A percentile compares a stretch with the other conserved stretches of the same genome.
phyloP scores from a whole-genome alignment of 2,329 filamentous ascomycete genomes.

The Zymoseptoria ardabiliae region DNA sequence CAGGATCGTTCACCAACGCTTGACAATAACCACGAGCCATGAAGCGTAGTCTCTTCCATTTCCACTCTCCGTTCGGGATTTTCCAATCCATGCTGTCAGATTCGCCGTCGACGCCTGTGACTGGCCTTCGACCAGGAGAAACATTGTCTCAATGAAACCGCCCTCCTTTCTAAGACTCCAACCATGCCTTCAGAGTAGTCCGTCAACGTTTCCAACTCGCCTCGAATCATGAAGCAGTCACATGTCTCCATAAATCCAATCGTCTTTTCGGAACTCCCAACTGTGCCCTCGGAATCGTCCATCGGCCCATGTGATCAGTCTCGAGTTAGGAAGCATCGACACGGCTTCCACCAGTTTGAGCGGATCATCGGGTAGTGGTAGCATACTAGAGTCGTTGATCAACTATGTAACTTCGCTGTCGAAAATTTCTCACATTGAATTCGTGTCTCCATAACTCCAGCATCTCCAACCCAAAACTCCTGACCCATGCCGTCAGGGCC shows the following conservation, averaged over 20 bases:
- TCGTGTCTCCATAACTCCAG: not conserved
- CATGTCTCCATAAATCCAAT: no score
- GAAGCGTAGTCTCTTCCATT: no score
- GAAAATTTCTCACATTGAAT: not conserved
- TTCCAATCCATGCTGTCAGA: not conserved
- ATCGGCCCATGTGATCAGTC: not conserved
- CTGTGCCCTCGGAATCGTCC: not conserved
- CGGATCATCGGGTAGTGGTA: not conserved
- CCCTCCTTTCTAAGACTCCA: no score
- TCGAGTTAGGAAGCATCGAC: no score
- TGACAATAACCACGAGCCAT: not conserved
- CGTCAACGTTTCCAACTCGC: no score
- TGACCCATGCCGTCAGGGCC: not conserved
- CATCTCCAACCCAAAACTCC: not conserved
- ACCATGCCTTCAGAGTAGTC: no score
- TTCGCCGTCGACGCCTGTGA: no score
- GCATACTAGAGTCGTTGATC: no score
- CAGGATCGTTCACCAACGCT: not conserved
- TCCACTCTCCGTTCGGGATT: not conserved
- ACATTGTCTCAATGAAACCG: no score
- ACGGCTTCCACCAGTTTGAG: not conserved
- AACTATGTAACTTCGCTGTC: not conserved
- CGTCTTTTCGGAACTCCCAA: no score
- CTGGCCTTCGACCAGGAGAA: no score
- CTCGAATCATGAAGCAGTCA: no score